Conservation (phyloP, 2,329 filamentous ascomycete genomes). For the Neoarthrinium moseri region DNA sequence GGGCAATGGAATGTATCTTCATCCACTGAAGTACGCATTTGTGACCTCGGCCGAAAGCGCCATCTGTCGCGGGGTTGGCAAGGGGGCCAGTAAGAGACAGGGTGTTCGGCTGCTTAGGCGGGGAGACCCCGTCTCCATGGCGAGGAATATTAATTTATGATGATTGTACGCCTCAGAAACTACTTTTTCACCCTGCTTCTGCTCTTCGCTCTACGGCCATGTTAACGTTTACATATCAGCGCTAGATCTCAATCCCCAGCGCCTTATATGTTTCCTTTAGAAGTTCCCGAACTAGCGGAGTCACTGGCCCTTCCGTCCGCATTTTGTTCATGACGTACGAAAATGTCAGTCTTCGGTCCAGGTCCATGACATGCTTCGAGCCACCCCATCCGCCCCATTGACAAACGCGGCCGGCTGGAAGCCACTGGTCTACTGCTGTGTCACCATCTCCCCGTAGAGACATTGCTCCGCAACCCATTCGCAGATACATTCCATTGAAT, state of each 20-base stretch:
- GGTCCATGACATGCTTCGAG: constrained; percentile 22
- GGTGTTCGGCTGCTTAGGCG: too few relatives aligned
- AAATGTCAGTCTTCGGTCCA: constrained; percentile 18
- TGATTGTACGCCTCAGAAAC: too few relatives aligned
- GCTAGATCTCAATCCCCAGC: constrained; percentile 12
- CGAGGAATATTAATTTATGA: too few relatives aligned
- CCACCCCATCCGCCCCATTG: constrained; percentile 23
- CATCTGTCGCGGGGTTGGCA: too few relatives aligned
- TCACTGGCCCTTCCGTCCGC: constrained; percentile 14
- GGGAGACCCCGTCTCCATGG: too few relatives aligned
- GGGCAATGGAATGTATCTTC: too few relatives aligned
- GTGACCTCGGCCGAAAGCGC: too few relatives aligned
- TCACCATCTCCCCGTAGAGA: constrained; percentile 29
- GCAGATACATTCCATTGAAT: constrained; percentile 29
- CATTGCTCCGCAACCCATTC: constrained; percentile 43
- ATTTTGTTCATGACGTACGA: constrained; percentile 22
- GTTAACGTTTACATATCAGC: too few relatives aligned
- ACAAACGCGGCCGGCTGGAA: constrained; percentile 29
- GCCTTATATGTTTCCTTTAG: constrained; percentile 19
- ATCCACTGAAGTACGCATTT: too few relatives aligned
- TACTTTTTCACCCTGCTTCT: too few relatives aligned
- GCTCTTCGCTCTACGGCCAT: too few relatives aligned
- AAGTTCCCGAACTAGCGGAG: constrained; percentile 17
- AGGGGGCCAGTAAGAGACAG: too few relatives aligned
- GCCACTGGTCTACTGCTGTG: constrained; percentile 20